phyloP scores from a whole-genome alignment of 1,139 yeast genomes.

The Geotrichum cucujoidarum region DNA sequence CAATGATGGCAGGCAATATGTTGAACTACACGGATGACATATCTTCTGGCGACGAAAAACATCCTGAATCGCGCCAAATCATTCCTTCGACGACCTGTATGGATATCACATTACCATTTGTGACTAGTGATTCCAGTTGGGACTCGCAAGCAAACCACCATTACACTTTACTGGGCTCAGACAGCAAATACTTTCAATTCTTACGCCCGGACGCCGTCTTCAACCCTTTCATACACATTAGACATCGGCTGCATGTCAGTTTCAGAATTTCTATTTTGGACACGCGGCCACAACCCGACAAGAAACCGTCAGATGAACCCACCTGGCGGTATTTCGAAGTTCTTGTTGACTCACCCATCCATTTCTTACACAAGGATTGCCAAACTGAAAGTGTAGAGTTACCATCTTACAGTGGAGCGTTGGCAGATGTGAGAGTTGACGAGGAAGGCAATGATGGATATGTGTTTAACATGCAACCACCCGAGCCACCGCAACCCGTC shows the following conservation, averaged over 20 bases:
- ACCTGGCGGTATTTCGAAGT: constrained; percentile 80
- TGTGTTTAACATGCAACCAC: too few species aligned
- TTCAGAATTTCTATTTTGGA: constrained; percentile 67
- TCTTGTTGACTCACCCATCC: constrained; percentile 79
- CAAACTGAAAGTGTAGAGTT: constrained; percentile 60
- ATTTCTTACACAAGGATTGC: constrained; percentile 67
- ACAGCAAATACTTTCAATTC: constrained; percentile 17
- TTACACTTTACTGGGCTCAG: constrained; percentile 20
- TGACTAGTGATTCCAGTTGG: constrained; percentile 24
- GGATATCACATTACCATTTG: constrained; percentile 23
- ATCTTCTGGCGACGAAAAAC: not conserved
- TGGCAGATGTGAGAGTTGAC: too few species aligned
- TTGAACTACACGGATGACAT: constrained; percentile 8
- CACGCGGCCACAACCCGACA: constrained; percentile 22
- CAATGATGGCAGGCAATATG: constrained; percentile 13
- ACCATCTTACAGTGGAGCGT: constrained; percentile 49
- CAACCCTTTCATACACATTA: constrained; percentile 62
- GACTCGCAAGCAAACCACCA: constrained; percentile 22
- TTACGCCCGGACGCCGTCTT: constrained; percentile 65
- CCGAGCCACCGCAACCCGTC: too few species aligned
- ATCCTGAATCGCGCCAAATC: not conserved
- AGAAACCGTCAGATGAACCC: not conserved
- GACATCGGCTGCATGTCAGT: constrained; percentile 74
- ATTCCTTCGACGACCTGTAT: constrained; percentile 11
- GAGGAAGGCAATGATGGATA: too few species aligned